These are phyloP conservation scores for Neofusicoccum sp. DNA, from an alignment of 2,329 filamentous ascomycete genomes.

Conservation along the genomic window DNA sequence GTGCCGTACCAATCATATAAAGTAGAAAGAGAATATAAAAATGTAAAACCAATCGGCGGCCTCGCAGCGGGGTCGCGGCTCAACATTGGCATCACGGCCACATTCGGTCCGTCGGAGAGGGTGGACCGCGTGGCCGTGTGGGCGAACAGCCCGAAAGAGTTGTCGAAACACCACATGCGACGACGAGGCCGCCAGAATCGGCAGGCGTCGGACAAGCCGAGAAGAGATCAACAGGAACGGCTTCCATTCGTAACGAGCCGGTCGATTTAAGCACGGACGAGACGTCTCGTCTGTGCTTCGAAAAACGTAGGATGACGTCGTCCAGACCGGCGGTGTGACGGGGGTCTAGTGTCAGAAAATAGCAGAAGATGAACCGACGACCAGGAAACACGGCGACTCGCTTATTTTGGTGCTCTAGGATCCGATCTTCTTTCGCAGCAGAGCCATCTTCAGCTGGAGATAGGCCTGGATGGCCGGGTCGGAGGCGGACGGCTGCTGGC, in stretches of 20 bases:
- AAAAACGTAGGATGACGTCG: neutral
- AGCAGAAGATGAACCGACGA: neutral
- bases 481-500: neutral
- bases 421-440: conserved; percentile 10
- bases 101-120: neutral
- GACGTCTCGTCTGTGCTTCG: neutral
- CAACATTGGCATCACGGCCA: neutral
- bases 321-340: neutral
- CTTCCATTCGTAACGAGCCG: neutral
- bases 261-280: neutral
- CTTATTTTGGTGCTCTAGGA: neutral
- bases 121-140: neutral
- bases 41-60: neutral
- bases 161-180: conserved; percentile 1
- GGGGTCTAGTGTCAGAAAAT: neutral
- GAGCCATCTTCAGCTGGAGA: conserved; percentile 18
- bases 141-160: neutral
- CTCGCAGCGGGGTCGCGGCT: too few relatives aligned
- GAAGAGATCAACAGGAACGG: neutral
- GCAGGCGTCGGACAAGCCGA: neutral
- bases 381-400: neutral
- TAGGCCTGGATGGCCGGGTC: conserved; percentile 19
- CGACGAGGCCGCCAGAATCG: neutral
- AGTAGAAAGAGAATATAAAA: neutral
- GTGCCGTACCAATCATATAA: neutral